Percentiles rank a stretch among this genome's conserved stretches.
phyloP scores from a whole-genome alignment of 2,329 filamentous ascomycete species.

The Pseudogymnoascus sp. region DNA sequence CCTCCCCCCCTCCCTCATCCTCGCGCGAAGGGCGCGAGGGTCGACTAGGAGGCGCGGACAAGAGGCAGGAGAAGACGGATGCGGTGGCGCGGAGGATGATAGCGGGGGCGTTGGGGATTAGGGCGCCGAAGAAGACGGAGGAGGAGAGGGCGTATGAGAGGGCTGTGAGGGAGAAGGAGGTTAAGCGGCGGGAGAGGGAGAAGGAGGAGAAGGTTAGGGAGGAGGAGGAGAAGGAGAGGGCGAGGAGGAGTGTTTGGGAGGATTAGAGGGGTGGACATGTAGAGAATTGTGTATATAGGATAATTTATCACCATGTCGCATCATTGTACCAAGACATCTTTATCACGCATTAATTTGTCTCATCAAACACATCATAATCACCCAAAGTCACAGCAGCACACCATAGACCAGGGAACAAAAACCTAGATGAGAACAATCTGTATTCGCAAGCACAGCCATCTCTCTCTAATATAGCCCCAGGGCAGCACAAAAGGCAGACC shows the following conservation, averaged over 20 bases:
- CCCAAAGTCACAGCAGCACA: neutral
- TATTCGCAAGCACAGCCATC: neutral
- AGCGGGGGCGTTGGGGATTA: conserved; percentile 75
- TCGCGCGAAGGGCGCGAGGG: neutral
- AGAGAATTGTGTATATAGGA: neutral
- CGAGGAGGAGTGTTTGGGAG: conserved; percentile 84
- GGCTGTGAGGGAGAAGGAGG: conserved; percentile 75
- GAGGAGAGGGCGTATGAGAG: conserved; percentile 83
- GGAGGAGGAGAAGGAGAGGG: conserved; percentile 58
- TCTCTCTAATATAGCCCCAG: neutral
- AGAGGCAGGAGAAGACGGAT: conserved; percentile 81
- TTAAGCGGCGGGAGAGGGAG: conserved; percentile 65
- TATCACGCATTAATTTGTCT: neutral
- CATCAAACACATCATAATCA: neutral
- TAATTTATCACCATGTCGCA: neutral
- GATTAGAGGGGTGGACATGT: conserved; percentile 36
- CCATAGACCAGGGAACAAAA: neutral
- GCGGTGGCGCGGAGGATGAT: conserved; percentile 86
- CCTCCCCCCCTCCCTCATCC: conserved; percentile 5
- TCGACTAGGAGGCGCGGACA: conserved; percentile 19
- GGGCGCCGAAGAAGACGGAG: conserved; percentile 71
- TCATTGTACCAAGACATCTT: neutral
- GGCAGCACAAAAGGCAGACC: neutral
- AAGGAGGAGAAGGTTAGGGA: conserved; percentile 51
- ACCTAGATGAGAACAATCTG: neutral